Evolutionary conservation across 352 stramenopile species (phyloP), one percentile per base, ranked within the genome.

Genomic region (Globisporangium yorkense): DNA sequence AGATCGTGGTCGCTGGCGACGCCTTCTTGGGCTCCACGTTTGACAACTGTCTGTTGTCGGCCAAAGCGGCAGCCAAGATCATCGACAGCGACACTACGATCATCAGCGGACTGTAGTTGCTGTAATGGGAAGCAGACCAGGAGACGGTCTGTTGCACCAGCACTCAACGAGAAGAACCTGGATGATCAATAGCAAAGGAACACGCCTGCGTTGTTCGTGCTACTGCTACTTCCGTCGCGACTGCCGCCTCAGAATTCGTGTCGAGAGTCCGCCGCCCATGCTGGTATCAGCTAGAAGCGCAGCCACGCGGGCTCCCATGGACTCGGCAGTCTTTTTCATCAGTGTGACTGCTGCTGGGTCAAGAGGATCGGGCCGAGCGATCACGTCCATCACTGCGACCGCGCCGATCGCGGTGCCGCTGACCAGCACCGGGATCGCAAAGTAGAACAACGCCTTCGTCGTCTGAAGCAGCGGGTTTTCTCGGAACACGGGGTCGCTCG

Each of bases 21-120:
- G 71, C 71, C 21, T 88, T 91, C 51, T 66, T 80, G 2, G 75
- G 81, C n/a, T 88, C 77, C 9, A 73, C 68, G 37, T 86, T 91
- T 46, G 81, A 91, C 67, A 87, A 77, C 49, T 90, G 77, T 48
- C 62, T 91, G 21, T 39, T 84, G 35, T 91, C 79, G 9, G 81
- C 81, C 21, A 87, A 84, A 31, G 58, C 61, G 16, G 72, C 67
- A 29, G 69, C 68, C 0, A 60, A 65, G 6, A 44, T 80, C 10
- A 48, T 82, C 18, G 31, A 40, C 10, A 35, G 46, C 18, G 48
- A 27, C 29, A 15, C 63, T 61, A 24, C 52, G 0, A 41, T 67
- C 37, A 67, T 35, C 13, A 87, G 76, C 52, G 61, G 63, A 31
- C 59, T 85, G 9, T 87, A 75, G 54, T 15, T 20, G 9, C 9